A percentile compares a stretch with the other conserved stretches of the same genome.
Evolutionary conservation across 805 yeast genomes (phyloP).

Genomic region (Limtongozyma cylindracea): DNA sequence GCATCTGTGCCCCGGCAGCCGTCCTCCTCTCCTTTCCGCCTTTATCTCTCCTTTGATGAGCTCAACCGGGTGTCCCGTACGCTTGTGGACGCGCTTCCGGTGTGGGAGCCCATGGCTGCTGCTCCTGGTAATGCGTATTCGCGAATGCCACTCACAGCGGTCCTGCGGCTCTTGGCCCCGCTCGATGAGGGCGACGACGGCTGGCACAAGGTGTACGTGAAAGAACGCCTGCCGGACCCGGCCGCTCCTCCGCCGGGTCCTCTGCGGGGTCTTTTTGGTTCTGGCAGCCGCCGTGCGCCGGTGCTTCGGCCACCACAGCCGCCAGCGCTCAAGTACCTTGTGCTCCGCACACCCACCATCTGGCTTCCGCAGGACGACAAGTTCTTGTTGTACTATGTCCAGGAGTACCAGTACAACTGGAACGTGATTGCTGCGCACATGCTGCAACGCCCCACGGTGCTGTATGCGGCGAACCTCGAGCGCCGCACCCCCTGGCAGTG

Average conservation of each 20-base stretch:
- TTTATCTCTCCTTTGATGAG: too few relatives aligned
- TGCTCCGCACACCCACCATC: conserved; percentile 71
- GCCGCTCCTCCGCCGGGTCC: conserved; percentile 11
- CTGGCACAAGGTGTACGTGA: conserved; percentile 32
- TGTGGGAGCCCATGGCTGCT: too few relatives aligned
- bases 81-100: too few relatives aligned
- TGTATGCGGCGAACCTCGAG: too few relatives aligned
- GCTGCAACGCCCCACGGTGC: too few relatives aligned
- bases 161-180: conserved; percentile 42
- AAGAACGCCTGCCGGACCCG: conserved; percentile 6
- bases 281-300: conserved; percentile 25
- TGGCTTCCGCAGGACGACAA: conserved; percentile 94
- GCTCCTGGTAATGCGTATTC: too few relatives aligned
- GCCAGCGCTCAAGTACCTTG: conserved; percentile 60
- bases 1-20: too few relatives aligned
- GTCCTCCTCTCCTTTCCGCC: too few relatives aligned
- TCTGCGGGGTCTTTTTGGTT: conserved; percentile 36
- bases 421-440: conserved; percentile 67
- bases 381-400: conserved; percentile 51
- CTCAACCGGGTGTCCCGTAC: too few relatives aligned
- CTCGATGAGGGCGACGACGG: conserved; percentile 27
- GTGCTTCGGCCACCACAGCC: conserved; percentile 76
- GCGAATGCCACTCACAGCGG: too few relatives aligned
- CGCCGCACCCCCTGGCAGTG: conserved; percentile 98
- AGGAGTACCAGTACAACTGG: conserved; percentile 85